These are phyloP conservation scores for Yamadazyma laniorum DNA, from an alignment of 805 yeast genomes.

Conservation along the genomic window DNA sequence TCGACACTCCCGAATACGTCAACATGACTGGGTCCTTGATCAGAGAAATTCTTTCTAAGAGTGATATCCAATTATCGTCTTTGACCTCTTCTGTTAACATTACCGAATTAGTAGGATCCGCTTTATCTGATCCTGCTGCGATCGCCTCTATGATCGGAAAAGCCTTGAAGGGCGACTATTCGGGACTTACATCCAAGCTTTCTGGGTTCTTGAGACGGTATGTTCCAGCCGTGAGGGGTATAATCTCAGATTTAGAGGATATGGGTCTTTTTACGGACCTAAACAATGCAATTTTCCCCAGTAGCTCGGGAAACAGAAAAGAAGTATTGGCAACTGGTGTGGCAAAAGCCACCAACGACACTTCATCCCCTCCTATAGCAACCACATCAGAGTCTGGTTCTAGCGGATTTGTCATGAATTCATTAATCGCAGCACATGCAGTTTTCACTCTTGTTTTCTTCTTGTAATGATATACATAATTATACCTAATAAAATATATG, in stretches of 20 bases:
- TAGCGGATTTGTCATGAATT: constrained; percentile 6
- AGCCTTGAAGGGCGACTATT: constrained; percentile 13
- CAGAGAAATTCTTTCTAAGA: constrained; percentile 25
- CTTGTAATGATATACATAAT: constrained; percentile 6
- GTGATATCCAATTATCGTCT: constrained; percentile 21
- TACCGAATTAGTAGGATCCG: constrained; percentile 22
- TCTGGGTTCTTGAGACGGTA: constrained; percentile 23
- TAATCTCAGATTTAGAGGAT: constrained; percentile 31
- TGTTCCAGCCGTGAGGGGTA: constrained; percentile 27
- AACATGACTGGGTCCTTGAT: constrained; percentile 35
- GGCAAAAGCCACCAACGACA: background rate
- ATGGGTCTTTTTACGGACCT: constrained; percentile 38
- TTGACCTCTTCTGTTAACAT: constrained; percentile 21
- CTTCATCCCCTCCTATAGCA: background rate
- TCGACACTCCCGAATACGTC: constrained; percentile 33
- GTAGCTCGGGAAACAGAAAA: constrained; percentile 7
- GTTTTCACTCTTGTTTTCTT: constrained; percentile 6
- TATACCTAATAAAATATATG: background rate
- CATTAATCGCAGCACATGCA: constrained; percentile 7
- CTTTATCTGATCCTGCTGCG: constrained; percentile 21
- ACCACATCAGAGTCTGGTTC: constrained; percentile 7
- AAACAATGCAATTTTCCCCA: constrained; percentile 28
- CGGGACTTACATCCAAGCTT: constrained; percentile 9
- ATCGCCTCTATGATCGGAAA: constrained; percentile 20
- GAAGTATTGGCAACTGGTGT: constrained; percentile 8